These are phyloP conservation scores for Fagopyrum esculentum DNA, from an alignment of 148 eudicot genomes.

Conservation along the genomic window DNA sequence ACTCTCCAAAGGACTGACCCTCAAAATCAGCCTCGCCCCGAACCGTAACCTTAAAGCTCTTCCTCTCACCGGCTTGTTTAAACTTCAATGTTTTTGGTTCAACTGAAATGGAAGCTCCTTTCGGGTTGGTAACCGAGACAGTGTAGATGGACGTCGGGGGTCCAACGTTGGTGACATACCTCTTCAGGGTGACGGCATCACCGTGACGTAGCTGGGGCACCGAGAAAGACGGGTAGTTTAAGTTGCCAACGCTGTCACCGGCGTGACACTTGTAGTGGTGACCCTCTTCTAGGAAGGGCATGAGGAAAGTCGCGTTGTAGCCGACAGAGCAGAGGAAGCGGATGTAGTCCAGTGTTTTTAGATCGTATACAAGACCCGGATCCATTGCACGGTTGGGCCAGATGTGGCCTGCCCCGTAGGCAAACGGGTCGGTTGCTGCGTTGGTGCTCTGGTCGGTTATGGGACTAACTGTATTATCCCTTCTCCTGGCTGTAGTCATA, in stretches of 20 bases:
- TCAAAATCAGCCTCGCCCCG: background rate
- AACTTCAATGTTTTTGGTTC: conserved; percentile 39
- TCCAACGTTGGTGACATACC: conserved; percentile 61
- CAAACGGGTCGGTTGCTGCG: conserved; percentile 28
- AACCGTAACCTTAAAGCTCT: conserved; percentile 36
- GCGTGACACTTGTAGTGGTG: conserved; percentile 21
- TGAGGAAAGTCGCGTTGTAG: conserved; percentile 32
- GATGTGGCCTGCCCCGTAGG: conserved; percentile 57
- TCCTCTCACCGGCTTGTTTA: conserved; percentile 31
- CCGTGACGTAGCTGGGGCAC: conserved; percentile 26
- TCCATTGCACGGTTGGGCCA: conserved; percentile 48
- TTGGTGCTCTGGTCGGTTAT: conserved; percentile 19
- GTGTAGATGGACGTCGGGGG: conserved; percentile 30
- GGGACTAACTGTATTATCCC: conserved; percentile 41
- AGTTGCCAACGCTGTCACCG: conserved; percentile 18
- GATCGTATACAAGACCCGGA: conserved; percentile 65
- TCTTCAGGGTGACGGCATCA: conserved; percentile 31
- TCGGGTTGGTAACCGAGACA: conserved; percentile 25
- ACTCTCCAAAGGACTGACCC: conserved; percentile 29
- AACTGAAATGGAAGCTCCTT: conserved; percentile 31
- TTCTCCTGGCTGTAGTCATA: conserved; percentile 61
- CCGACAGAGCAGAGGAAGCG: conserved; percentile 52
- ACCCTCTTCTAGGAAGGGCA: conserved; percentile 11
- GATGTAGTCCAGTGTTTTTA: conserved; percentile 33
- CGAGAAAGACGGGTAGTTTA: conserved; percentile 57